Evolutionary conservation across 441 rosid genomes (phyloP).

Genomic region (Brassica balearica): DNA sequence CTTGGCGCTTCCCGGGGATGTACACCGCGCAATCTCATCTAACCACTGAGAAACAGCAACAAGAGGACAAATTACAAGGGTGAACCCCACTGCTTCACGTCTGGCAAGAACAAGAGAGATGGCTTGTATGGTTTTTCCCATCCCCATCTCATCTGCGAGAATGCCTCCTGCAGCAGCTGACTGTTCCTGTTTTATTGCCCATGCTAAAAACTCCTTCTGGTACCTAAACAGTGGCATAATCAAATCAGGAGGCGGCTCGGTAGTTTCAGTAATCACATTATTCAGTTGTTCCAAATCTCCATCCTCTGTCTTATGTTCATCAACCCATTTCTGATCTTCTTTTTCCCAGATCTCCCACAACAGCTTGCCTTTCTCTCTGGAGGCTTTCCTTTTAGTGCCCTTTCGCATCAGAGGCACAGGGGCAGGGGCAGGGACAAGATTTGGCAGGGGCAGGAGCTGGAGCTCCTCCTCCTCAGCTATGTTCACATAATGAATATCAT

Average conservation of each 20-base stretch:
- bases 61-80: slow-evolving; percentile 92
- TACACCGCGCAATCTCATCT: slow-evolving; percentile 74
- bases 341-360: slow-evolving; percentile 87
- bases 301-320: slow-evolving; percentile 58
- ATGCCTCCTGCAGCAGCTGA: slow-evolving; percentile 80
- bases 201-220: slow-evolving; percentile 95
- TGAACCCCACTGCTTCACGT: slow-evolving; percentile 57
- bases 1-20: slow-evolving; percentile 77
- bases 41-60: slow-evolving; percentile 97
- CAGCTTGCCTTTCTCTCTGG: slow-evolving; percentile 43
- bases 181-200: slow-evolving; percentile 92
- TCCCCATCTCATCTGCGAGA: slow-evolving; percentile 99
- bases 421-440: not conserved
- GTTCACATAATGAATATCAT: slow-evolving; percentile 26
- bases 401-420: slow-evolving; percentile 30
- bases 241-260: slow-evolving; percentile 74
- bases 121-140: slow-evolving; percentile 98
- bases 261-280: slow-evolving; percentile 55
- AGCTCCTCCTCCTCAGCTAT: slow-evolving; percentile 41
- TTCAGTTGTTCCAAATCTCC: slow-evolving; percentile 65
- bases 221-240: slow-evolving; percentile 79
- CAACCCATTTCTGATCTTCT: slow-evolving; percentile 70
- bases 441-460: slow-evolving; percentile 10
- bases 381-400: slow-evolving; percentile 47
- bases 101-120: slow-evolving; percentile 92